phyloP scores from a whole-genome alignment of 129 eudicot genomes.

The Calendula officinalis region DNA sequence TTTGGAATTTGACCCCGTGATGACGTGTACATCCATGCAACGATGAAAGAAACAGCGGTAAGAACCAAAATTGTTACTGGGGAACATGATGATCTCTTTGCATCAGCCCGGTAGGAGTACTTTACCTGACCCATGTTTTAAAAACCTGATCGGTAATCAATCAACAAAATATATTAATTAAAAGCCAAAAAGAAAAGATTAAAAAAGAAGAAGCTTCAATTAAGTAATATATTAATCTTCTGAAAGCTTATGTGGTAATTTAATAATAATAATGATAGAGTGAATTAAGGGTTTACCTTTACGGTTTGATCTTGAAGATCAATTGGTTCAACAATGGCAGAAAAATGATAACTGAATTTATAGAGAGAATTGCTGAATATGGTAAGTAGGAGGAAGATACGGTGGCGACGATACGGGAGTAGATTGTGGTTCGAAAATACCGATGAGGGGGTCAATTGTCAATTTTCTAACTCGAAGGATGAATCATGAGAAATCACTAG shows the following conservation, averaged over 20 bases:
- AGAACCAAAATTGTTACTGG: constrained; percentile 27
- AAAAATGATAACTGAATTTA: background rate
- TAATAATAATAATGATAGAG: background rate
- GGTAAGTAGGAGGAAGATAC: background rate
- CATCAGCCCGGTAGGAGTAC: constrained; percentile 40
- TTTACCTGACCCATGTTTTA: constrained; percentile 39
- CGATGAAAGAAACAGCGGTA: constrained; percentile 37
- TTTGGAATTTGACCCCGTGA: constrained; percentile 33
- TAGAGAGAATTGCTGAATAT: background rate
- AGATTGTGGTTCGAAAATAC: constrained; percentile 17
- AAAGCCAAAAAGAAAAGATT: background rate
- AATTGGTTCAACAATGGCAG: constrained; percentile 24
- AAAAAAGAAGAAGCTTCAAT: background rate
- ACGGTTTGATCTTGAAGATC: constrained; percentile 21
- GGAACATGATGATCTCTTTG: constrained; percentile 42
- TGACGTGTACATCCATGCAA: constrained; percentile 48
- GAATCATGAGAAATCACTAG: background rate
- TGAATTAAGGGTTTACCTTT: no score
- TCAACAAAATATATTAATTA: no score
- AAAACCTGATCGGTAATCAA: constrained; percentile 5
- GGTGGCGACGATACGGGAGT: constrained; percentile 23
- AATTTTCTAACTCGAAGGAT: constrained; percentile 15
- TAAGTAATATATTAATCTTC: background rate
- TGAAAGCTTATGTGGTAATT: no score
- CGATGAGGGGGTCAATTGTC: constrained; percentile 23